Conservation (phyloP, 2,329 filamentous ascomycete species). For the Stagonosporopsis vannaccii region DNA sequence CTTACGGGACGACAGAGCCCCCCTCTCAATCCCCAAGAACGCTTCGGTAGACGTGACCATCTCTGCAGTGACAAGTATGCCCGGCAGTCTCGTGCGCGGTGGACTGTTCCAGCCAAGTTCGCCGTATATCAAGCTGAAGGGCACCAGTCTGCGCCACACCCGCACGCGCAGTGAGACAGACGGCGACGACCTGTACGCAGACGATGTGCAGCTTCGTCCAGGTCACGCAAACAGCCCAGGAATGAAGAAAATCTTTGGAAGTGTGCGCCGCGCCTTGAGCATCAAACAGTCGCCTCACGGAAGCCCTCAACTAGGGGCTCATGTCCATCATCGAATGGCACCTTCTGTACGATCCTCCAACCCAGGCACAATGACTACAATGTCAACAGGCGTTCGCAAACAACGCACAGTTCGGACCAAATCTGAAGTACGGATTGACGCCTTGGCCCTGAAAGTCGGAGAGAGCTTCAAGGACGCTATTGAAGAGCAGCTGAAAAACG, state of each 20-base stretch:
- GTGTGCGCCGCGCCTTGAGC: constrained; percentile 82
- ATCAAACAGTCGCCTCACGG: constrained; percentile 55
- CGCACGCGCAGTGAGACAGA: constrained; percentile 45
- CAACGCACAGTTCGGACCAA: constrained; percentile 38
- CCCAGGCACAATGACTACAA: constrained; percentile 32
- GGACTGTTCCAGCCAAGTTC: constrained; percentile 83
- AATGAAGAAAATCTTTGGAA: constrained; percentile 86
- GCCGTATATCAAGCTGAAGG: constrained; percentile 72
- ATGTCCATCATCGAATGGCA: constrained; percentile 31
- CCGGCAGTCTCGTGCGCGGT: constrained; percentile 86
- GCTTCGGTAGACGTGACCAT: constrained; percentile 53
- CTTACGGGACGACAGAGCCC: constrained; percentile 70
- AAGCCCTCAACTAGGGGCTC: constrained; percentile 31
- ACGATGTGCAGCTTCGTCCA: constrained; percentile 32
- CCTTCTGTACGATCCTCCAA: constrained; percentile 40
- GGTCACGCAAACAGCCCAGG: constrained; percentile 60
- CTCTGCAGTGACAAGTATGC: constrained; percentile 70
- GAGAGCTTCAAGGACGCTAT: constrained; percentile 82
- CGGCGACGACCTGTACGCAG: constrained; percentile 32
- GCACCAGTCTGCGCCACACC: constrained; percentile 37
- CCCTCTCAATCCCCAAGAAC: constrained; percentile 57
- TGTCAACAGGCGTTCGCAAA: constrained; percentile 41
- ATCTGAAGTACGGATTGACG: constrained; percentile 73
- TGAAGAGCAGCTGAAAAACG: constrained; percentile 62
- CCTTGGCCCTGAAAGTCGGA: constrained; percentile 78